Evolutionary conservation across 2,329 filamentous ascomycete genomes (phyloP).

Genomic region (Trichoderma brevicompactum): DNA sequence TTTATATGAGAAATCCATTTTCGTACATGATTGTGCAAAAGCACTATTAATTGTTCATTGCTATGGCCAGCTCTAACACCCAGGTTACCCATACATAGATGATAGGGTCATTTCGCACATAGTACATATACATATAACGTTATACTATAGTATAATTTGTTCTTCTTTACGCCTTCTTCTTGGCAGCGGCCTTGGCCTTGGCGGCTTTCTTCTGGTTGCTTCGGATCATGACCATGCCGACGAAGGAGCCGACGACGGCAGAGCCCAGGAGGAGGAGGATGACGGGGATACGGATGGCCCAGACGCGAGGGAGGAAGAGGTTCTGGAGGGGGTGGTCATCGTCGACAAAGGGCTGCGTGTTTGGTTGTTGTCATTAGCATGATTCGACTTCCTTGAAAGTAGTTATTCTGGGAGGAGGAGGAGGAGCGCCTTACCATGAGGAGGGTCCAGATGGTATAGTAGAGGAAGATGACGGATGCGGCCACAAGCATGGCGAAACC

Average conservation of each 20-base stretch:
- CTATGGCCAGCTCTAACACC: conserved; percentile 9
- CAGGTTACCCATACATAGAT: conserved; percentile 11
- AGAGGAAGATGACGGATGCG: conserved; percentile 68
- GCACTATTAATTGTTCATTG: conserved; percentile 16
- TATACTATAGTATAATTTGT: not conserved
- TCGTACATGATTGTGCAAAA: not conserved
- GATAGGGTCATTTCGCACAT: not conserved
- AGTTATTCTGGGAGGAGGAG: conserved; percentile 13
- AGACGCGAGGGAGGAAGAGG: conserved; percentile 95
- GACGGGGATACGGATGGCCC: conserved; percentile 98
- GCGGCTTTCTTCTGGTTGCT: conserved; percentile 97
- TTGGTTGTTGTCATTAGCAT: not conserved
- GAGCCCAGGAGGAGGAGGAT: conserved; percentile 91
- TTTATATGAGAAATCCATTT: not conserved
- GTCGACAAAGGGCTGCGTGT: conserved; percentile 88
- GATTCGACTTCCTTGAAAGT: not conserved
- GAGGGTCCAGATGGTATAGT: conserved; percentile 98
- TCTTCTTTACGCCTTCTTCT: conserved; percentile 76
- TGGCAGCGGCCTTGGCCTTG: conserved; percentile 81
- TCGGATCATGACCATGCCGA: conserved; percentile 96
- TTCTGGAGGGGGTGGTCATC: conserved; percentile 89
- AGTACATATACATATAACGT: conserved; percentile 12
- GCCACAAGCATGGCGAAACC: conserved; percentile 71
- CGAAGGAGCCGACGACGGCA: conserved; percentile 93
- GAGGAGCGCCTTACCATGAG: conserved; percentile 73